These are phyloP conservation scores for Talaromyces wortmannii DNA, from an alignment of 495 filamentous ascomycete genomes.

Conservation along the genomic window DNA sequence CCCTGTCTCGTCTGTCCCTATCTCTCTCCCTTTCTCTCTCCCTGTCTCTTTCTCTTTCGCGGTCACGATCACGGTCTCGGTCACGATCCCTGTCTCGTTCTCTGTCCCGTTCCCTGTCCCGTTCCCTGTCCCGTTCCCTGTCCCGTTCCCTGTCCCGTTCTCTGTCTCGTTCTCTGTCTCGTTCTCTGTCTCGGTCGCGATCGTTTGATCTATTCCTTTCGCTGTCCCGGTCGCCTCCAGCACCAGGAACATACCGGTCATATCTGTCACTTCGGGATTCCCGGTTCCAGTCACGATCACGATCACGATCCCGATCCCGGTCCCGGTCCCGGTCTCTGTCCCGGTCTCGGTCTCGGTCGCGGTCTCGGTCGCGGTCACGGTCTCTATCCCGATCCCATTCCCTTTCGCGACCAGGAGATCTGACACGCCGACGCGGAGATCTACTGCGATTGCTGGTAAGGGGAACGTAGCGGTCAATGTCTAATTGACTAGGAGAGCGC, in stretches of 20 bases:
- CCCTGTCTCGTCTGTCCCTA: constrained; percentile 6
- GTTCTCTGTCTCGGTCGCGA: constrained; percentile 21
- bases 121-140: constrained; percentile 5
- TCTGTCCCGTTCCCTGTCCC: constrained; percentile 7
- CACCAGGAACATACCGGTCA: constrained; percentile 7
- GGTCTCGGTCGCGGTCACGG: constrained; percentile 6
- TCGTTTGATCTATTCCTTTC: constrained; percentile 22
- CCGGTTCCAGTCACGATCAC: constrained; percentile 11
- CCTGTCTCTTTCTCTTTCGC: constrained; percentile 3
- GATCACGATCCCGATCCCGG: constrained; percentile 11
- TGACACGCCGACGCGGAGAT: constrained; percentile 34
- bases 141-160: constrained; percentile 14
- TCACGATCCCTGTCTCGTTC: constrained; percentile 10
- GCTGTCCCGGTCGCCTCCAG: constrained; percentile 10
- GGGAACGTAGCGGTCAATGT: constrained; percentile 53
- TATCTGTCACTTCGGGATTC: constrained; percentile 16
- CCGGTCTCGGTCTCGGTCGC: constrained; percentile 7
- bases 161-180: constrained; percentile 25
- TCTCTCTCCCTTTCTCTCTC: constrained; percentile 3
- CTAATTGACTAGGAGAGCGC: constrained; percentile 24
- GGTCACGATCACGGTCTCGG: constrained; percentile 3
- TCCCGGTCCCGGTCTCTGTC: background rate
- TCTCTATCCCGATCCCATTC: constrained; percentile 24
- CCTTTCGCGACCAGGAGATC: constrained; percentile 17
- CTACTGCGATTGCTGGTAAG: constrained; percentile 16